Conservation (phyloP, 257 asterid species). For the Euphrasia confusa region DNA sequence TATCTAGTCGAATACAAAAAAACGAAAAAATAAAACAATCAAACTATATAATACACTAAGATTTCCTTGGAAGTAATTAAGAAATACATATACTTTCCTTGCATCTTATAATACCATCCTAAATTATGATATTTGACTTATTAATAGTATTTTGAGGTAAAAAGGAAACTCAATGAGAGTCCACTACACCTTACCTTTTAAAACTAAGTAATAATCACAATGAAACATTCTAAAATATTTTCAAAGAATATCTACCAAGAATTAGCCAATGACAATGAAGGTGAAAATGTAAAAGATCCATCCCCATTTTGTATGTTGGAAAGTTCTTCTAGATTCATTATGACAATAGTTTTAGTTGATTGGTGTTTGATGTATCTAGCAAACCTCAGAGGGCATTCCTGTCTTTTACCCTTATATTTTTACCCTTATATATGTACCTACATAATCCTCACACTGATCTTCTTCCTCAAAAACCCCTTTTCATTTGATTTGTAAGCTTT, state of each 20-base stretch:
- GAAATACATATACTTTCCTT: too few species aligned
- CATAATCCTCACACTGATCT: conserved; percentile 26
- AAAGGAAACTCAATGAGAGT: too few species aligned
- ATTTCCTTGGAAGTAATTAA: too few species aligned
- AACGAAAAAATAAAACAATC: too few species aligned
- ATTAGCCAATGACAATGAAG: conserved; percentile 36
- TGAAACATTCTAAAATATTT: too few species aligned
- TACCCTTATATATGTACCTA: conserved; percentile 45
- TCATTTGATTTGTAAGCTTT: conserved; percentile 2
- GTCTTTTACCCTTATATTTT: conserved; percentile 20
- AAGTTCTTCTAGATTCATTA: conserved; percentile 32
- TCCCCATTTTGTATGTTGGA: conserved; percentile 27
- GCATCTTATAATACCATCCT: too few species aligned
- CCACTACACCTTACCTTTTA: too few species aligned
- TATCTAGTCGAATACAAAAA: too few species aligned
- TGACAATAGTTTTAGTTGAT: conserved; percentile 20
- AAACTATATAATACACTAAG: too few species aligned
- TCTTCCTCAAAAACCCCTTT: conserved; percentile 30
- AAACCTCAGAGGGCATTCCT: background rate
- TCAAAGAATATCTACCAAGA: conserved; percentile 33
- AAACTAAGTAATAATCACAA: too few species aligned
- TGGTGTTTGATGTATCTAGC: conserved; percentile 22
- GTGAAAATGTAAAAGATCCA: conserved; percentile 19
- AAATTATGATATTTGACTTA: too few species aligned
- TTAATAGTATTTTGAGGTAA: too few species aligned